These are phyloP conservation scores for Penicillium aurantiogriseum DNA, from an alignment of 2,329 filamentous ascomycete genomes.

Conservation along the genomic window DNA sequence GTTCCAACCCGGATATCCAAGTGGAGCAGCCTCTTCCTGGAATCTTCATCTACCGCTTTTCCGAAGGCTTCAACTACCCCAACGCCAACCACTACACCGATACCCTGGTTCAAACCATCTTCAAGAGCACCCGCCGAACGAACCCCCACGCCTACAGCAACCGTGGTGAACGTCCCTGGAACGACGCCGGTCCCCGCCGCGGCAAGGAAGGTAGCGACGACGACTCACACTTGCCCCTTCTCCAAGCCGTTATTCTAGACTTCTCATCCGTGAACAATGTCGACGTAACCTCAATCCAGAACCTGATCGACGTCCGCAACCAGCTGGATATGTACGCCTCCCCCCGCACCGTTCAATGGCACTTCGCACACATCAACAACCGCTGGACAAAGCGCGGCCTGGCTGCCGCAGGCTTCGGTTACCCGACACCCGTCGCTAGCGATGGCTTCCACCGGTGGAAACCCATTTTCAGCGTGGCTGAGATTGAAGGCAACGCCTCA, in stretches of 20 bases:
- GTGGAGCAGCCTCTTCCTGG: conserved; percentile 84
- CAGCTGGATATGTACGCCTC: conserved; percentile 83
- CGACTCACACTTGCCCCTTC: conserved; percentile 58
- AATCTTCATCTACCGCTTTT: conserved; percentile 92
- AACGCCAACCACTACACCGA: conserved; percentile 89
- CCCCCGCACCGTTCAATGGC: conserved; percentile 86
- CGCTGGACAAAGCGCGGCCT: conserved; percentile 92
- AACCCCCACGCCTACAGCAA: conserved; percentile 64
- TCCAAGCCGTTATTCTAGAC: conserved; percentile 90
- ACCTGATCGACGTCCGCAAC: conserved; percentile 90
- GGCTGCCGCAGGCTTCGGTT: conserved; percentile 83
- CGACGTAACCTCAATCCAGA: conserved; percentile 88
- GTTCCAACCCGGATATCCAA: conserved; percentile 79
- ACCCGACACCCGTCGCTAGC: conserved; percentile 60
- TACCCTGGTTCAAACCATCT: conserved; percentile 67
- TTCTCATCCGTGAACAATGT: conserved; percentile 93
- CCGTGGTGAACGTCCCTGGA: conserved; percentile 85
- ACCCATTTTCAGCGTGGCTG: conserved; percentile 91
- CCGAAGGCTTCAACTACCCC: conserved; percentile 93
- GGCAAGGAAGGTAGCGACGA: conserved; percentile 50
- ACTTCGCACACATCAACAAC: conserved; percentile 91
- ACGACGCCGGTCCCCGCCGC: conserved; percentile 75
- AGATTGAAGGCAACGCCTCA: conserved; percentile 70
- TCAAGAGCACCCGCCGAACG: conserved; percentile 71
- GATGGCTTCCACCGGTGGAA: conserved; percentile 71